Conservation (phyloP, 306 rosid genomes). For the Dryas drummondii region DNA sequence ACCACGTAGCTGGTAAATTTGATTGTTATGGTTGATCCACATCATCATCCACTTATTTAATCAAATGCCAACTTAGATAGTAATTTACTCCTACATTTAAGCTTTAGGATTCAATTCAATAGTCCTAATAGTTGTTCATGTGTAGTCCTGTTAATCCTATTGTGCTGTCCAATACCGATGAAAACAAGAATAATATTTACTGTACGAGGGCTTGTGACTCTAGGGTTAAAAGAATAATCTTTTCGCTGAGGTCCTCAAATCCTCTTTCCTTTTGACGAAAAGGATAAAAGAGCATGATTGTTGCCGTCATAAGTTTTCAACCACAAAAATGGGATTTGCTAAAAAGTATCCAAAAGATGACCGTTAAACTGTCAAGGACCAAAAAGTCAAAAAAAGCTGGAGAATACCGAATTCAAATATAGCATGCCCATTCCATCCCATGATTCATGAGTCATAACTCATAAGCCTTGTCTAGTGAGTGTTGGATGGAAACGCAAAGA, state of each 20-base stretch:
- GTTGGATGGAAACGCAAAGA: background rate
- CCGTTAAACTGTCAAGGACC: background rate
- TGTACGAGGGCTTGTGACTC: too few species aligned
- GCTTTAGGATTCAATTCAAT: too few species aligned
- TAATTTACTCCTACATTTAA: too few species aligned
- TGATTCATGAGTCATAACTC: background rate
- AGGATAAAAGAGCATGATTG: background rate
- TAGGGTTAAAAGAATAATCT: too few species aligned
- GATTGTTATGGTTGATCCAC: too few species aligned
- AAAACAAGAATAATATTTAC: background rate
- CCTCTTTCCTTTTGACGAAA: too few species aligned
- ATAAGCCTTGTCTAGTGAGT: background rate
- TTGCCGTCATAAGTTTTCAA: background rate
- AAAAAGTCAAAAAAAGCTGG: constrained; percentile 7
- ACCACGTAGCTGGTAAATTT: too few species aligned
- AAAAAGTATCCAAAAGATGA: constrained; percentile 1
- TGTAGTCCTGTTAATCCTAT: too few species aligned
- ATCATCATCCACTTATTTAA: too few species aligned
- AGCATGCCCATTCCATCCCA: background rate
- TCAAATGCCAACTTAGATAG: too few species aligned
- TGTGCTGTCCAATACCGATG: background rate
- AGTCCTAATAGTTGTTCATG: too few species aligned
- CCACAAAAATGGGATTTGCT: background rate
- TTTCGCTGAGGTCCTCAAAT: too few species aligned
- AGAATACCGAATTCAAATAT: constrained; percentile 8